phyloP scores from a whole-genome alignment of 768 basidiomycete genomes.

The Pisolithus marmoratus region DNA sequence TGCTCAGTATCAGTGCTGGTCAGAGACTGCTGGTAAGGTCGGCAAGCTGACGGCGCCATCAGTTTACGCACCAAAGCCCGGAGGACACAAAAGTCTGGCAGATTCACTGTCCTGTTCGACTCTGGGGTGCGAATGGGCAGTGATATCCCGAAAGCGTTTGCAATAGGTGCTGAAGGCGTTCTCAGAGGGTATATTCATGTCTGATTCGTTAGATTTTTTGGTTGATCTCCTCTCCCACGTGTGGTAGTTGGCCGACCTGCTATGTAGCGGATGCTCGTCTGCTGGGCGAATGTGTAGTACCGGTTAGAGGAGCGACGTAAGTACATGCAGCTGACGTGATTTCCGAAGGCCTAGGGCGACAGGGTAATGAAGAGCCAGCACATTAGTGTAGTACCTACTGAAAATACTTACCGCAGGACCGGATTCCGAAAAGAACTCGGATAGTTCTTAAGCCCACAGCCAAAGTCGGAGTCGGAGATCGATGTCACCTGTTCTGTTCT shows the following conservation, averaged over 20 bases:
- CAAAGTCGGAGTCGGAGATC: no score
- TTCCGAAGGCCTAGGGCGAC: no score
- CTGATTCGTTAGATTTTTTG: background rate
- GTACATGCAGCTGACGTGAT: no score
- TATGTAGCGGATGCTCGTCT: no score
- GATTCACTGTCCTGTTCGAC: conserved; percentile 59
- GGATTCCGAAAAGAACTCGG: no score
- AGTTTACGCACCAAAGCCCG: conserved; percentile 62
- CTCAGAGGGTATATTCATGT: conserved; percentile 44
- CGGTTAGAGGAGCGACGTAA: no score
- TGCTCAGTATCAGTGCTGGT: conserved; percentile 8
- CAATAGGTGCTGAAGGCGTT: conserved; percentile 80
- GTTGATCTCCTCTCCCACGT: background rate
- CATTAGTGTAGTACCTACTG: no score
- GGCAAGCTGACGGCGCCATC: conserved; percentile 77
- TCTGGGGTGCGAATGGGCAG: conserved; percentile 80
- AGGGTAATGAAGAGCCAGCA: no score
- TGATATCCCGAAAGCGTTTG: conserved; percentile 81
- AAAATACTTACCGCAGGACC: no score
- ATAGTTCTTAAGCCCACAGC: no score
- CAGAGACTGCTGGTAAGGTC: conserved; percentile 54
- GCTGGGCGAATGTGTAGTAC: no score
- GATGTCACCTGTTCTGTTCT: no score
- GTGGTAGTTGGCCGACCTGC: conserved; percentile 63
- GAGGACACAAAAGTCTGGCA: conserved; percentile 53